Base-by-base conservation (phyloP, 1,284 basidiomycete species). In the Trichosporon inkin region DNA sequence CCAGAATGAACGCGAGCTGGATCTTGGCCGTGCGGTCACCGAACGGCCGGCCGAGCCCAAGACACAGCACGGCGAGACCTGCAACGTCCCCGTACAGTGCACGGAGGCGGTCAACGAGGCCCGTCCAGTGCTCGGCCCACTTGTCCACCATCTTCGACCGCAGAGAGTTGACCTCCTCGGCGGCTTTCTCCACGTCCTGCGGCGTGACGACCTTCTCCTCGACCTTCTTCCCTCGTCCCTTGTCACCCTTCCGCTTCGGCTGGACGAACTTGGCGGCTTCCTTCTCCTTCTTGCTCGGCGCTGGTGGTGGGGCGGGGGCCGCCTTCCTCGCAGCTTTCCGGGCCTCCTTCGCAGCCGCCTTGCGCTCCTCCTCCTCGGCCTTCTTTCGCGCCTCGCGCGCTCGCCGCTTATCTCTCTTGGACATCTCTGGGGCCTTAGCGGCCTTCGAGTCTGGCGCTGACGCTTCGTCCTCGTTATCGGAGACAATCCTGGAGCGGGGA, bases 361-460 rank as follows among this genome's bases (percentile, higher is more conserved):
- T 68, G 20, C 64, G 67, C 7, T 66, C 68, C 40, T 72, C 69
- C 39, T 78, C 80, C 64, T 84, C 76, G 2, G 74, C 84, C 59
- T 85, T 86, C 78, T 90, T 93, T 66, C 85, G 87, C 6, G 85
- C 87, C 73, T 94, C 89, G 55, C 85, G 82, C 6, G 87, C 85
- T 57, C 86, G 83, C 51, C 92, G 81, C 74, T 88, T 92, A 34
- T 94, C 91, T 56, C 84, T 84, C 77, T 95, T 96, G 2, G 89
- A 87, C 38, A 84, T 73, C 67, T 83, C 81, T 34, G 66, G 73
- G 13, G 59, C 47, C 14, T 52, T 57, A 2, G 53, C 16, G 2
- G 44, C 44, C 44, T 49, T 49, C 3, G 44, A 36, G 17, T 53
- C 59, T 0, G 57, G 11, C 32, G 47, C 59, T 3, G 59, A 58